Conservation (phyloP, 1,284 basidiomycete species). For the Cryptococcus deneoformans region DNA sequence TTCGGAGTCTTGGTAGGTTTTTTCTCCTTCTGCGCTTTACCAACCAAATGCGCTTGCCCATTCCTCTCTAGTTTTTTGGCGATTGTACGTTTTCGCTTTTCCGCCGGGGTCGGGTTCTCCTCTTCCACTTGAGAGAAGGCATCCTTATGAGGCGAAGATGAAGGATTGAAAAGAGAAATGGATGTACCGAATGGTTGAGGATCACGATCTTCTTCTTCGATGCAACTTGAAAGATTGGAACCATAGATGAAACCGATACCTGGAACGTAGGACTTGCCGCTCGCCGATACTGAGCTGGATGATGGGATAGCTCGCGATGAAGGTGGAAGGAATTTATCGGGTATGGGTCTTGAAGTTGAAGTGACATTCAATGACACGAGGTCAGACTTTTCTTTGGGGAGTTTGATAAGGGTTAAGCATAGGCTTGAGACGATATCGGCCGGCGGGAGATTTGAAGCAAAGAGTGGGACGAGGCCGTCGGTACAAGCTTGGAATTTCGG, state of each 20-base stretch:
- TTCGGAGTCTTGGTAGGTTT: not conserved
- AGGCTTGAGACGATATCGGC: constrained; percentile 24
- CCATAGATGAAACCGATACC: constrained; percentile 33
- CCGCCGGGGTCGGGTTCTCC: too few species aligned
- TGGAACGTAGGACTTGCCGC: constrained; percentile 13
- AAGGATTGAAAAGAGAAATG: too few species aligned
- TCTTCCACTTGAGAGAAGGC: too few species aligned
- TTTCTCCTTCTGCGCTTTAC: too few species aligned
- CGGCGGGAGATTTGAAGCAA: constrained; percentile 14
- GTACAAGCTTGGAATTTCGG: constrained; percentile 36
- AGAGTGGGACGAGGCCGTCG: constrained; percentile 26
- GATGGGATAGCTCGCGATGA: not conserved
- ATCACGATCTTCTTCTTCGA: too few species aligned
- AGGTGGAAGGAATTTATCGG: not conserved
- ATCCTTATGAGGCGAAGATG: too few species aligned
- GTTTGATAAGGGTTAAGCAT: constrained; percentile 23
- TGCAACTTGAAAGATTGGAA: constrained; percentile 1
- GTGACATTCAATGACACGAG: not conserved
- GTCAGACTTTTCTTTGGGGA: not conserved
- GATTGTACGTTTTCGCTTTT: too few species aligned
- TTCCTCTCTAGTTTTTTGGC: too few species aligned
- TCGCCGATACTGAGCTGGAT: not conserved
- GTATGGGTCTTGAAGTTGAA: not conserved
- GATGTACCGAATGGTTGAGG: too few species aligned
- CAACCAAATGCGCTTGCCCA: too few species aligned